Evolutionary conservation across 352 stramenopile genomes (phyloP).

Genomic region (Phytophthora meadii): DNA sequence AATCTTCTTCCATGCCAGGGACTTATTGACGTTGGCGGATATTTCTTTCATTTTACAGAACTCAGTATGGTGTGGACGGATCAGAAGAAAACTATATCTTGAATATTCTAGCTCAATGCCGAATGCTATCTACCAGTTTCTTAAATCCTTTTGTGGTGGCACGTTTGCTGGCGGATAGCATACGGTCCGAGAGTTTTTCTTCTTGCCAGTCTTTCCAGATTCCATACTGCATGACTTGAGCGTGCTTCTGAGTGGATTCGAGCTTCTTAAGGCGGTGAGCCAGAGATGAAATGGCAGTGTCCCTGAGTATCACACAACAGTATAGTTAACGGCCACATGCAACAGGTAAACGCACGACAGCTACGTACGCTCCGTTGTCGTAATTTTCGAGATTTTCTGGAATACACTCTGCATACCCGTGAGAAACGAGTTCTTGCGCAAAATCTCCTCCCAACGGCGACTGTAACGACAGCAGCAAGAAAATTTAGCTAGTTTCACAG

Average conservation of each 20-base stretch:
- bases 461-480: slow-evolving; percentile 27
- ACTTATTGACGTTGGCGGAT: no score
- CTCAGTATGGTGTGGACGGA: no score
- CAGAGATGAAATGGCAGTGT: slow-evolving; percentile 36
- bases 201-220: slow-evolving; percentile 84
- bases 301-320: slow-evolving; percentile 10
- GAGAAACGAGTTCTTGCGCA: slow-evolving; percentile 63
- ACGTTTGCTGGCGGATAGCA: slow-evolving; percentile 73
- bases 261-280: slow-evolving; percentile 56
- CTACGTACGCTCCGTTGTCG: slow-evolving; percentile 63
- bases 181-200: slow-evolving; percentile 64
- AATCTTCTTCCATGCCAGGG: no score
- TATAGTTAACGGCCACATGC: no score
- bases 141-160: slow-evolving; percentile 54
- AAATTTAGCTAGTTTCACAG: background rate
- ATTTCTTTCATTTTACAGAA: no score
- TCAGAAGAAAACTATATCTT: no score
- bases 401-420: slow-evolving; percentile 68
- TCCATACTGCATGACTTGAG: slow-evolving; percentile 82
- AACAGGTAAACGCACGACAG: background rate
- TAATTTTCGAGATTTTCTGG: slow-evolving; percentile 68
- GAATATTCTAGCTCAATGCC: slow-evolving; percentile 15
- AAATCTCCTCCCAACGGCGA: slow-evolving; percentile 61
- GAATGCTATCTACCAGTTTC: slow-evolving; percentile 50
- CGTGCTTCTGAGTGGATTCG: slow-evolving; percentile 61